These are phyloP conservation scores for Curvularia sp. DNA, from an alignment of 2,329 filamentous ascomycete genomes.

Conservation along the genomic window DNA sequence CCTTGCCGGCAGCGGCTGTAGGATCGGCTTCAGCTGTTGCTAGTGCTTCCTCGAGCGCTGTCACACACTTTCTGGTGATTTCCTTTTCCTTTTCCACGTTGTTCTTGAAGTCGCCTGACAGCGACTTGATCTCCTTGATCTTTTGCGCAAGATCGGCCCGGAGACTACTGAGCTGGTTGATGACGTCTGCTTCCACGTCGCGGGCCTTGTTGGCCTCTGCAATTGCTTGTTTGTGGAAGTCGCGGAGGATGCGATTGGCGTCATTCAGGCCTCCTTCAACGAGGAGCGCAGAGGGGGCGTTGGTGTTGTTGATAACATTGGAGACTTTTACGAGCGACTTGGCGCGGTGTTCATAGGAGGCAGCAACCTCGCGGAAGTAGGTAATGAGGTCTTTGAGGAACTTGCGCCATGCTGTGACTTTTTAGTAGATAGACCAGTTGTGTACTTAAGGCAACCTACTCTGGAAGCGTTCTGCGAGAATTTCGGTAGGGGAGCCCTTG, in stretches of 20 bases:
- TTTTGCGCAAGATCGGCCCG: conserved; percentile 91
- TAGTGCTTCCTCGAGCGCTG: conserved; percentile 79
- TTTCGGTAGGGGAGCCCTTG: conserved; percentile 83
- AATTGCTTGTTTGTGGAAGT: conserved; percentile 82
- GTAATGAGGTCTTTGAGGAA: conserved; percentile 91
- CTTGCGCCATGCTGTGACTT: conserved; percentile 85
- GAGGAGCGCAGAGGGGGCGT: conserved; percentile 77
- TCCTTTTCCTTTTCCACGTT: conserved; percentile 96
- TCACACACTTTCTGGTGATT: conserved; percentile 77
- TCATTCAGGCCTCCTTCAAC: conserved; percentile 85
- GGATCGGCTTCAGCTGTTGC: conserved; percentile 81
- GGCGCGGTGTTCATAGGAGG: conserved; percentile 82
- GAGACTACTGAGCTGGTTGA: conserved; percentile 82
- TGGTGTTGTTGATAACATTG: conserved; percentile 81
- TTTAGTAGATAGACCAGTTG: conserved; percentile 22
- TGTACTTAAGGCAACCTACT: conserved; percentile 59
- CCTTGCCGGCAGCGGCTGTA: conserved; percentile 77
- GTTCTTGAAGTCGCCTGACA: conserved; percentile 96
- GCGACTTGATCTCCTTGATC: conserved; percentile 96
- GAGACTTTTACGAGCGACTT: conserved; percentile 84
- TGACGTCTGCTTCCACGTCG: conserved; percentile 91
- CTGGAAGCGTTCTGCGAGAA: conserved; percentile 87
- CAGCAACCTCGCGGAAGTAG: conserved; percentile 92
- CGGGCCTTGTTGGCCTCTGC: conserved; percentile 84
- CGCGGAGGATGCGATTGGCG: conserved; percentile 78